phyloP scores from a whole-genome alignment of 1,284 basidiomycete species.

The Exobasidium cylindrosporum region DNA sequence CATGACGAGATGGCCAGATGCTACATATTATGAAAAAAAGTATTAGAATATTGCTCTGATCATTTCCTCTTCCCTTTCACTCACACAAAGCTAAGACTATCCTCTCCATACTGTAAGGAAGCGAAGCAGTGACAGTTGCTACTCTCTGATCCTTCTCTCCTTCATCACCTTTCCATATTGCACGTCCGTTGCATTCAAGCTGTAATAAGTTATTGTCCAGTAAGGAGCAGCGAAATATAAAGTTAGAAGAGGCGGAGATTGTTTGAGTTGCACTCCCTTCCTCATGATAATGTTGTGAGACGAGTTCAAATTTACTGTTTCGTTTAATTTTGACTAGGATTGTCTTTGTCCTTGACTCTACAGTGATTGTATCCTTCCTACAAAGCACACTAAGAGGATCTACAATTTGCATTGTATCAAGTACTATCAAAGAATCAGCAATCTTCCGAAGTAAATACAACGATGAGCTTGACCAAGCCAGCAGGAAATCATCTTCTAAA shows the following conservation, averaged over 20 bases:
- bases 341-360: not conserved
- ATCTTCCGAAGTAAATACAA: not conserved
- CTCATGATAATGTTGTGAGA: not conserved
- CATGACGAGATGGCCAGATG: slow-evolving; percentile 15
- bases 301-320: not conserved
- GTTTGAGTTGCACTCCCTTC: not conserved
- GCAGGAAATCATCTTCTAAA: not conserved
- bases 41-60: too few relatives aligned
- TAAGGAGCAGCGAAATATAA: not conserved
- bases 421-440: not conserved
- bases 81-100: slow-evolving; percentile 16
- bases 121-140: not conserved
- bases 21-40: too few relatives aligned
- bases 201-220: not conserved
- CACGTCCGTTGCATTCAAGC: not conserved
- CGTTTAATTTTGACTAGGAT: not conserved
- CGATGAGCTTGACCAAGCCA: not conserved
- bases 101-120: slow-evolving; percentile 22
- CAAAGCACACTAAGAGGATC: not conserved
- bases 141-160: not conserved
- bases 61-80: too few relatives aligned
- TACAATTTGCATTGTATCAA: not conserved
- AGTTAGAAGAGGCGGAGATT: not conserved
- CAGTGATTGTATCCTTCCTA: not conserved
- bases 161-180: not conserved